Conservation (phyloP, 768 basidiomycete species). For the Boletus fagicola region DNA sequence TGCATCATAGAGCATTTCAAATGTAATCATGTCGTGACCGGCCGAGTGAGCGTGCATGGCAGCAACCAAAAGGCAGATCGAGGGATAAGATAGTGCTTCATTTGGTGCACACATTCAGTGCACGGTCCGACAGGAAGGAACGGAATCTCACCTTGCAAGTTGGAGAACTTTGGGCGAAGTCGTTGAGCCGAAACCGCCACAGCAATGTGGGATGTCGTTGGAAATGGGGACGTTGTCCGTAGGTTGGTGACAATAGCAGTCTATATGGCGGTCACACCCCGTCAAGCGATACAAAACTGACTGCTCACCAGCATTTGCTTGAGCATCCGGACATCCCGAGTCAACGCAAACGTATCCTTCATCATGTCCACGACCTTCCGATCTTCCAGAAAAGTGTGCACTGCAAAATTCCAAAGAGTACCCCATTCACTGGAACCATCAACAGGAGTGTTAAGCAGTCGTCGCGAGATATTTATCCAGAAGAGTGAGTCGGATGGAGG, state of each 20-base stretch:
- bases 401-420: slow-evolving; percentile 51
- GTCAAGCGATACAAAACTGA: not conserved
- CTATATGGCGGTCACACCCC: slow-evolving; percentile 33
- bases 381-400: slow-evolving; percentile 59
- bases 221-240: slow-evolving; percentile 52
- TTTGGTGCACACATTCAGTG: slow-evolving; percentile 1
- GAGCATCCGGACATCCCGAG: slow-evolving; percentile 58
- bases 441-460: slow-evolving; percentile 38
- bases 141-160: slow-evolving; percentile 49
- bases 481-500: slow-evolving; percentile 50
- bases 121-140: not conserved
- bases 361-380: slow-evolving; percentile 43
- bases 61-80: slow-evolving; percentile 83
- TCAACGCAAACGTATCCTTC: slow-evolving; percentile 59
- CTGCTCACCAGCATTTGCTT: slow-evolving; percentile 58
- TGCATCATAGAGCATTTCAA: slow-evolving; percentile 84
- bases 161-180: slow-evolving; percentile 49
- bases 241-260: slow-evolving; percentile 45
- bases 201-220: slow-evolving; percentile 44
- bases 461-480: slow-evolving; percentile 52
- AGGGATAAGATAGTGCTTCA: slow-evolving; percentile 73
- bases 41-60: slow-evolving; percentile 70
- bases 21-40: slow-evolving; percentile 80
- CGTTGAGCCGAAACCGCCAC: slow-evolving; percentile 52
- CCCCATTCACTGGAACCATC: slow-evolving; percentile 52